These are phyloP conservation scores for Sanghuangporus sanghuang DNA, from an alignment of 1,284 basidiomycete genomes.

Conservation along the genomic window DNA sequence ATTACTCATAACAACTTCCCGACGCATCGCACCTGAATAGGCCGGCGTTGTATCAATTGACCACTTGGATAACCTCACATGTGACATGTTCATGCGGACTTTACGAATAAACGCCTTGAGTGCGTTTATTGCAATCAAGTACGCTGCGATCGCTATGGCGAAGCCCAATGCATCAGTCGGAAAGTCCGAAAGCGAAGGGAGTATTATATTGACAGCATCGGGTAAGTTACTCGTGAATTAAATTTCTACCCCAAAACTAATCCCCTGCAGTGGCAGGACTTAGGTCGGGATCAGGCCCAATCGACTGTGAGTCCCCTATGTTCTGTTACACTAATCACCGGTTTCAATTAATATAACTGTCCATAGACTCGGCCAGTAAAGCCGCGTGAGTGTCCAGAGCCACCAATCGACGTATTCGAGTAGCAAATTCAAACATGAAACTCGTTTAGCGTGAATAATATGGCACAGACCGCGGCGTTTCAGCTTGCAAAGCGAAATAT, in stretches of 20 bases:
- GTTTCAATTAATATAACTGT: conserved; percentile 15
- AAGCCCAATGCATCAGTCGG: conserved; percentile 57
- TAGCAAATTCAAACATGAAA: background rate
- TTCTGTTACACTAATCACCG: background rate
- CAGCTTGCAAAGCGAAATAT: conserved; percentile 81
- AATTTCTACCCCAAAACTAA: background rate
- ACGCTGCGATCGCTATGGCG: conserved; percentile 80
- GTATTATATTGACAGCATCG: conserved; percentile 88
- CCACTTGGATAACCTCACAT: conserved; percentile 51
- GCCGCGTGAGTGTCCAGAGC: conserved; percentile 66
- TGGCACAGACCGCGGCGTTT: conserved; percentile 78
- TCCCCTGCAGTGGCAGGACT: conserved; percentile 69
- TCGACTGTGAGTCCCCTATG: conserved; percentile 62
- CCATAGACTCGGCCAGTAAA: conserved; percentile 82
- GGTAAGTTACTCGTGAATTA: conserved; percentile 34
- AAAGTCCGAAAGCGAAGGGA: conserved; percentile 68
- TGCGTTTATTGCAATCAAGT: conserved; percentile 87
- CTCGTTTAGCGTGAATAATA: conserved; percentile 57
- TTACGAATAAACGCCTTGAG: conserved; percentile 83
- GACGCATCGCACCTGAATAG: conserved; percentile 30
- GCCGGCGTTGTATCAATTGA: conserved; percentile 53
- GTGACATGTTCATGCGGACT: conserved; percentile 67
- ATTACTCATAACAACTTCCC: background rate
- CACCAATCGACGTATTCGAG: conserved; percentile 22
- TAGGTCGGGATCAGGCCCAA: conserved; percentile 77